Conservation (phyloP, 2,329 filamentous ascomycete species). For the Cytospora piceae region DNA sequence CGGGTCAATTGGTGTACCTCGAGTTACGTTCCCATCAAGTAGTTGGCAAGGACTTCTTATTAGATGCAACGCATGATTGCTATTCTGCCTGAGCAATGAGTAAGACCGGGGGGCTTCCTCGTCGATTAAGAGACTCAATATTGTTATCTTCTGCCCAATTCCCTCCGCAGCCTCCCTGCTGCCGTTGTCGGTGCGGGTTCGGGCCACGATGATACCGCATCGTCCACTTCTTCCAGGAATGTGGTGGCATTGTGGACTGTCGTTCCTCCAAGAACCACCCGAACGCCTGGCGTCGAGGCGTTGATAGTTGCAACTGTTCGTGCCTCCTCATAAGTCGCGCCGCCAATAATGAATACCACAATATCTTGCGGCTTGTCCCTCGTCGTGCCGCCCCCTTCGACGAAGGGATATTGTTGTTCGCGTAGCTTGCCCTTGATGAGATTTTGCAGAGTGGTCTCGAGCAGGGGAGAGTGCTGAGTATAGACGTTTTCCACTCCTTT, state of each 20-base stretch:
- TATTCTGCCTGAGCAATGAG: neutral
- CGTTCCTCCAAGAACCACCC: slow-evolving; percentile 88
- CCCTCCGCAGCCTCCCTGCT: slow-evolving; percentile 39
- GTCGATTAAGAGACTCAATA: neutral
- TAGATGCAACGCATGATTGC: neutral
- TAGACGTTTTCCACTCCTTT: slow-evolving; percentile 99
- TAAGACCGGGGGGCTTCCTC: neutral
- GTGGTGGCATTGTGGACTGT: slow-evolving; percentile 83
- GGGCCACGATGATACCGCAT: slow-evolving; percentile 85
- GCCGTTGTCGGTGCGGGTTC: slow-evolving; percentile 54
- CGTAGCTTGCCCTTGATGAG: slow-evolving; percentile 88
- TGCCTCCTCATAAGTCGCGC: slow-evolving; percentile 94
- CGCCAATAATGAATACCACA: slow-evolving; percentile 91
- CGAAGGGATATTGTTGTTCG: slow-evolving; percentile 88
- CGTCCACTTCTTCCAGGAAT: slow-evolving; percentile 90
- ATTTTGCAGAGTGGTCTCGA: slow-evolving; percentile 88
- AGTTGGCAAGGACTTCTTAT: neutral
- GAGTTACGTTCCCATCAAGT: neutral
- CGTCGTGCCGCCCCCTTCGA: slow-evolving; percentile 84
- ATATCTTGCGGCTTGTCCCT: slow-evolving; percentile 97
- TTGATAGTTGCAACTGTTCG: slow-evolving; percentile 97
- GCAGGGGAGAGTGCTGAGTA: slow-evolving; percentile 89
- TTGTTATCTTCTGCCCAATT: slow-evolving; percentile 36
- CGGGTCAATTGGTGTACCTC: neutral
- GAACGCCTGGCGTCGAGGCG: slow-evolving; percentile 82